Conservation (phyloP, 2,329 filamentous ascomycete genomes). For the Fusarium transvaalense region DNA sequence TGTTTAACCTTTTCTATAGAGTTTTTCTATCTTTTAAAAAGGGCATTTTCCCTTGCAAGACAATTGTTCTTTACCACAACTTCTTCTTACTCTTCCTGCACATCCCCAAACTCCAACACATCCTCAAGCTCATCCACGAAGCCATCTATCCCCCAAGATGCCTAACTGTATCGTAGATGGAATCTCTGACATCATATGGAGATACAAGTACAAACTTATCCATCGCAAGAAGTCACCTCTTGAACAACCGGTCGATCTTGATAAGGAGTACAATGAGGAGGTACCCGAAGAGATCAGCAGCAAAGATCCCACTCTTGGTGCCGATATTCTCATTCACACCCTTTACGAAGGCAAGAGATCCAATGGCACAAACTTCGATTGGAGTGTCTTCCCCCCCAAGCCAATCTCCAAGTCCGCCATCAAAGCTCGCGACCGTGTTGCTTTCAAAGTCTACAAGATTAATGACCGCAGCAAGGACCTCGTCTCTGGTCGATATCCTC, state of each 20-base stretch:
- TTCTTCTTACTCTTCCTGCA: background rate
- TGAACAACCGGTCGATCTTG: constrained; percentile 28
- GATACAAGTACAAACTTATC: constrained; percentile 51
- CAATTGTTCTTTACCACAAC: background rate
- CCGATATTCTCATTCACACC: constrained; percentile 53
- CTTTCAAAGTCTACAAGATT: constrained; percentile 62
- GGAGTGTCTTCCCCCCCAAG: constrained; percentile 58
- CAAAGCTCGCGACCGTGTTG: constrained; percentile 55
- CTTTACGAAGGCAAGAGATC: constrained; percentile 56
- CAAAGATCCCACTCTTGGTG: constrained; percentile 49
- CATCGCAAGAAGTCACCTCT: constrained; percentile 37
- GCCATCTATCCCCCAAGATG: constrained; percentile 19
- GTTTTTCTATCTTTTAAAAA: constrained; percentile 6
- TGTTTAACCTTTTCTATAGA: background rate
- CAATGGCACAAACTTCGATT: constrained; percentile 47
- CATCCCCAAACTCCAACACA: background rate
- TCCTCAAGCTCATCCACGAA: background rate
- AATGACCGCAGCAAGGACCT: constrained; percentile 58
- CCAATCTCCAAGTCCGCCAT: constrained; percentile 56
- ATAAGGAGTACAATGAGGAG: too few relatives aligned
- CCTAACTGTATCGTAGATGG: constrained; percentile 25
- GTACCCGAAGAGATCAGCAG: background rate
- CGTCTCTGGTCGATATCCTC: constrained; percentile 54
- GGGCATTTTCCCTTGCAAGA: background rate
- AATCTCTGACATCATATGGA: constrained; percentile 50